Evolutionary conservation across 208 protist species (phyloP), one percentile per base, ranked within the genome.

Genomic region (Herpetomonas muscarum): DNA sequence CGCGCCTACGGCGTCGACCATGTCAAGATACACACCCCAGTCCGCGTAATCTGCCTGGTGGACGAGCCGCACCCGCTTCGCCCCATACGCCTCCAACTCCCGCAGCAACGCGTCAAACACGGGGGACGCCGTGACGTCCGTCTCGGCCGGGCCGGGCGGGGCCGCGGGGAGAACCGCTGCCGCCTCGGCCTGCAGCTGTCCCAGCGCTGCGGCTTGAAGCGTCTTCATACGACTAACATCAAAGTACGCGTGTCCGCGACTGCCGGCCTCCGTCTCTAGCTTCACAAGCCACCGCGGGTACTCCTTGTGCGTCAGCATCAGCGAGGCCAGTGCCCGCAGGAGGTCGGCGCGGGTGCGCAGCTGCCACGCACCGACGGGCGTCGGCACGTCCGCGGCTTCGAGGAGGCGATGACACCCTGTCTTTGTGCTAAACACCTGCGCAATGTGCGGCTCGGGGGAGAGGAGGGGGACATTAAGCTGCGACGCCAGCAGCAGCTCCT

Each of bases 231-330:
- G 82, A 28, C 75, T 84, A 22, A 81, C 76, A 57, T 96, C 91
- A 52, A 96, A 82, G 59, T 90, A 93, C 3, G 87, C 91, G 61
- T 94, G 85, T 17, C 91, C 91, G 15, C 86, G 74, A 41, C 91
- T 91, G 25, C 73, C 70, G 25, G 74, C 80, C 61, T 96, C 91
- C n/a, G 85, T 94, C 21, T 97, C 89, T 15, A 96, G 58, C 65
- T 97, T 97, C 19, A 97, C 70, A 1, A 97, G 48, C 90, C 92
- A 97, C 0, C 89, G 81, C 9, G 68, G 53, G 22, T 89, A 60
- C 4, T 87, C 71, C 13, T 78, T 81, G 63, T 93, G 76, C 39
- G 86, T 59, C 3, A 85, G 29, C 50, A 97, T 85, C 28, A 95
- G 75, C 1, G 49, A 60, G 1, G 82, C 75, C 22, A 96, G 61